A percentile compares a stretch with the other conserved stretches of the same genome.
phyloP scores from a whole-genome alignment of 2,329 filamentous ascomycete species.

The Hypoxylon sp. region DNA sequence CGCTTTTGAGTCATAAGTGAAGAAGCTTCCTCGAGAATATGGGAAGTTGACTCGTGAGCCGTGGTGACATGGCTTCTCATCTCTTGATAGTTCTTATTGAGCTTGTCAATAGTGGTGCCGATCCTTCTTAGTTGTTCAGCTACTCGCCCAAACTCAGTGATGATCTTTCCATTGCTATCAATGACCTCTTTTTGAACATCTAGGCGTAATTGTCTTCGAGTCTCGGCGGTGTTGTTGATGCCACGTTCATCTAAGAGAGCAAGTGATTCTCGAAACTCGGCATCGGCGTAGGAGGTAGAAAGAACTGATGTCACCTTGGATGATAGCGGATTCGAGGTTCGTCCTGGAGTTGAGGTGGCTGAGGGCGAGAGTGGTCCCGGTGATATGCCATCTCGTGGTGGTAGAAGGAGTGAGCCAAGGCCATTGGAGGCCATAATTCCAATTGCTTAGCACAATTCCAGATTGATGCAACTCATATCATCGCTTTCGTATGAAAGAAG shows the following conservation, averaged over 20 bases:
- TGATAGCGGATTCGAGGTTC: constrained; percentile 71
- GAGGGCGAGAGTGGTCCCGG: constrained; percentile 46
- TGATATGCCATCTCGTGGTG: constrained; percentile 40
- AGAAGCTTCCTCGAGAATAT: constrained; percentile 80
- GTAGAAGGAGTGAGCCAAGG: constrained; percentile 40
- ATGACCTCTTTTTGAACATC: constrained; percentile 93
- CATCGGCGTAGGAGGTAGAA: constrained; percentile 90
- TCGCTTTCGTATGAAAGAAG: constrained; percentile 7
- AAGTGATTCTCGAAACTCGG: constrained; percentile 88
- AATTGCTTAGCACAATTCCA: constrained; percentile 12
- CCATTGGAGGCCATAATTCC: constrained; percentile 45
- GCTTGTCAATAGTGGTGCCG: constrained; percentile 75
- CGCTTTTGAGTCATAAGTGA: constrained; percentile 75
- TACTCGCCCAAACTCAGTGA: constrained; percentile 87
- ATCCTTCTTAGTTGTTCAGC: constrained; percentile 92
- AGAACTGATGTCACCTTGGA: constrained; percentile 85
- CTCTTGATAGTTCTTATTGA: constrained; percentile 81
- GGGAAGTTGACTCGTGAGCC: constrained; percentile 77
- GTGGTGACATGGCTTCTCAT: constrained; percentile 80
- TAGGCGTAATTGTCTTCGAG: constrained; percentile 79
- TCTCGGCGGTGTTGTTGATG: constrained; percentile 78
- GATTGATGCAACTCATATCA: constrained; percentile 7
- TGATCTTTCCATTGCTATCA: constrained; percentile 87
- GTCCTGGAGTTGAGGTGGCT: constrained; percentile 46
- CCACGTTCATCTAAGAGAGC: constrained; percentile 77